Evolutionary conservation across 2,329 filamentous ascomycete genomes (phyloP).

Genomic region (Blastomyces silverae): DNA sequence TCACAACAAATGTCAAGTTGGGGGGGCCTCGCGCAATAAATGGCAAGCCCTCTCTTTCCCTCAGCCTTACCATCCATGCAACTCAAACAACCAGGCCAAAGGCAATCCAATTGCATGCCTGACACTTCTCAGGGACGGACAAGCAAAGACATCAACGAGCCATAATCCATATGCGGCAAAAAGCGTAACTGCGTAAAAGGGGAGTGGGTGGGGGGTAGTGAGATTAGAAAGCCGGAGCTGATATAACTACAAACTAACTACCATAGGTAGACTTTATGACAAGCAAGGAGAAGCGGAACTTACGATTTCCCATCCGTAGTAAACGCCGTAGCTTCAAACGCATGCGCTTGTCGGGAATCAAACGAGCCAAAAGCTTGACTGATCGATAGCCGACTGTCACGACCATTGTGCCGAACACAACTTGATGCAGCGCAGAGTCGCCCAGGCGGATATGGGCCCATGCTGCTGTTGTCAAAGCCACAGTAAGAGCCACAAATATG

Average conservation of each 20-base stretch:
- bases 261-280: neutral
- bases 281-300: neutral
- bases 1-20: neutral
- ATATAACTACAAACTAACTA: no score
- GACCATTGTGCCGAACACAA: slow-evolving; percentile 18
- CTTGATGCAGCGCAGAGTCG: slow-evolving; percentile 18
- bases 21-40: neutral
- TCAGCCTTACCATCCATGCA: slow-evolving; percentile 26
- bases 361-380: slow-evolving; percentile 13
- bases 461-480: slow-evolving; percentile 13
- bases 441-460: slow-evolving; percentile 18
- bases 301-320: slow-evolving; percentile 12
- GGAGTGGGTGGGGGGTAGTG: no score
- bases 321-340: slow-evolving; percentile 15
- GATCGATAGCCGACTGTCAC: slow-evolving; percentile 15
- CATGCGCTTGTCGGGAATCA: slow-evolving; percentile 15
- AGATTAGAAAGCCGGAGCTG: no score
- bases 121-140: slow-evolving; percentile 20
- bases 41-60: neutral
- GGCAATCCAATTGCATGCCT: slow-evolving; percentile 22
- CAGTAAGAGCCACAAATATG: slow-evolving; percentile 14
- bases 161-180: slow-evolving; percentile 20
- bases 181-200: slow-evolving; percentile 14
- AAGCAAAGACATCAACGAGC: slow-evolving; percentile 25
- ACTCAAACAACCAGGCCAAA: slow-evolving; percentile 25